Evolutionary conservation across 805 yeast genomes (phyloP).

Genomic region (Pichia occidentalis): DNA sequence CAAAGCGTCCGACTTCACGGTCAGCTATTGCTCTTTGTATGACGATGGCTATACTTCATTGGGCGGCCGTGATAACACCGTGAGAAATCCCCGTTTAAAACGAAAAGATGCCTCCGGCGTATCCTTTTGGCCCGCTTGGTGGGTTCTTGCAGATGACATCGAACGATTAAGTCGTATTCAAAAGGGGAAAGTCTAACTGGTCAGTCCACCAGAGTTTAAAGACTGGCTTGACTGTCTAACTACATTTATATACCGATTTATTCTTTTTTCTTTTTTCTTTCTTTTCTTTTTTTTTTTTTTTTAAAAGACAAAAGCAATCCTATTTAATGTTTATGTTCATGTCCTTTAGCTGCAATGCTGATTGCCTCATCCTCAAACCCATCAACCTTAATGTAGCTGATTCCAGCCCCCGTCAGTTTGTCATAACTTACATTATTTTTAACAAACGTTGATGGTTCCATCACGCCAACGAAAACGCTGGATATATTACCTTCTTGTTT

Average conservation of each 20-base stretch:
- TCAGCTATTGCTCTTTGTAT: constrained; percentile 63
- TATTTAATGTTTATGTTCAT: no score
- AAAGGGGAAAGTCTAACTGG: constrained; percentile 15
- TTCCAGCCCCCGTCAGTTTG: constrained; percentile 47
- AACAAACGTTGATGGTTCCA: constrained; percentile 89
- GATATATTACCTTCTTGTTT: constrained; percentile 20
- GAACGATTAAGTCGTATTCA: constrained; percentile 41
- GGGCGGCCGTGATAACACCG: constrained; percentile 71
- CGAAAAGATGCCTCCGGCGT: constrained; percentile 4
- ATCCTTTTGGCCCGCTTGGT: constrained; percentile 46
- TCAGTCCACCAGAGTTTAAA: background rate
- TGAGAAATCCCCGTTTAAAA: constrained; percentile 58
- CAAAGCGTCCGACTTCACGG: constrained; percentile 35
- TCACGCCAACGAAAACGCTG: constrained; percentile 84
- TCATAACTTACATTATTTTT: constrained; percentile 59
- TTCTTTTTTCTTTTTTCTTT: background rate
- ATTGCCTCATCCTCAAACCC: constrained; percentile 74
- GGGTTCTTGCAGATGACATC: constrained; percentile 51
- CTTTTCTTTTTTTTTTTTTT: no score
- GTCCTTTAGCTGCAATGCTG: constrained; percentile 69
- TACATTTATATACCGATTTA: background rate
- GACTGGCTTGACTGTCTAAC: background rate
- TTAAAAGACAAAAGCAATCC: no score
- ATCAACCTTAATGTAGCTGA: constrained; percentile 72
- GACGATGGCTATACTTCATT: constrained; percentile 83